A percentile compares a stretch with the other conserved stretches of the same genome.
These are phyloP conservation scores for Globisporangium carolinianum DNA, from an alignment of 352 stramenopile genomes.

Conservation along the genomic window DNA sequence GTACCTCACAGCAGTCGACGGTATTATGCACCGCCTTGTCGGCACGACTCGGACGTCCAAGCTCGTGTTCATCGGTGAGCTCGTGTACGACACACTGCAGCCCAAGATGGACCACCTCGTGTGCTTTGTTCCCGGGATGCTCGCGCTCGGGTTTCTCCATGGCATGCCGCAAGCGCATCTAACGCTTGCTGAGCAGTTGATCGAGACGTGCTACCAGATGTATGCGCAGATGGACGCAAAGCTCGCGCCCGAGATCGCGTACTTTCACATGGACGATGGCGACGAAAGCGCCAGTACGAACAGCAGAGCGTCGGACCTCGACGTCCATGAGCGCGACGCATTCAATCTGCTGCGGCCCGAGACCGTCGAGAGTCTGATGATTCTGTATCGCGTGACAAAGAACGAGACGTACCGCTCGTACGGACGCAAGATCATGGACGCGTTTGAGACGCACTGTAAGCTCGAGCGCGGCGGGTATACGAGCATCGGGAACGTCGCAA, in stretches of 20 bases:
- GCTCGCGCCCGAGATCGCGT: constrained; percentile 83
- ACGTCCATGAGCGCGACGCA: constrained; percentile 49
- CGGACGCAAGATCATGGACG: constrained; percentile 80
- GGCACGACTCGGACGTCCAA: constrained; percentile 52
- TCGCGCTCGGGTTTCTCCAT: constrained; percentile 73
- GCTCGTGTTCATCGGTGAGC: constrained; percentile 61
- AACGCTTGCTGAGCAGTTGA: constrained; percentile 64
- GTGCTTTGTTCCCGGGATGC: constrained; percentile 88
- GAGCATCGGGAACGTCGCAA: constrained; percentile 53
- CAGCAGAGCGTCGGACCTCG: constrained; percentile 29
- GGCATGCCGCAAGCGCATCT: constrained; percentile 61
- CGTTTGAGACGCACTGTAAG: constrained; percentile 78
- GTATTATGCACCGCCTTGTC: constrained; percentile 51
- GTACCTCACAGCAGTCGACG: constrained; percentile 60
- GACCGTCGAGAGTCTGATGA: constrained; percentile 89
- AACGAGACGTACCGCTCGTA: constrained; percentile 84
- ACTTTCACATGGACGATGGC: constrained; percentile 60
- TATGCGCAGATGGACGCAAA: constrained; percentile 77
- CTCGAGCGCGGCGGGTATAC: constrained; percentile 55
- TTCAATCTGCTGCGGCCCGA: constrained; percentile 88
- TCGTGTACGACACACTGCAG: constrained; percentile 38
- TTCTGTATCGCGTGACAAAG: constrained; percentile 87
- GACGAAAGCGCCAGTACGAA: neutral
- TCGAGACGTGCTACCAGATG: constrained; percentile 85
- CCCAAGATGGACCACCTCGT: constrained; percentile 88